phyloP scores from a whole-genome alignment of 1,139 yeast species.

The Candida gigantensis region DNA sequence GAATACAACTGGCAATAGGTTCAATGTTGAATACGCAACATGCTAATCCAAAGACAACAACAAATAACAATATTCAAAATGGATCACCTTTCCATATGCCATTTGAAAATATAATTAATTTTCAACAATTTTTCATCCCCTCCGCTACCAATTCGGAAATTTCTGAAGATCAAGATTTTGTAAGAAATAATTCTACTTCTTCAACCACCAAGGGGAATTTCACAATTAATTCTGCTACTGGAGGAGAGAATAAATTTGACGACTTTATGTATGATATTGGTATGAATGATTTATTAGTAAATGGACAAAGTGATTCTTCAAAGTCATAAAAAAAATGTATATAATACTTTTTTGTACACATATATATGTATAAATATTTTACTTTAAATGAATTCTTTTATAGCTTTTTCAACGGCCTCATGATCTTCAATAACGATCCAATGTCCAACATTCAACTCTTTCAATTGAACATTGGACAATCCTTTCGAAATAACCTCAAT shows the following conservation, averaged over 20 bases:
- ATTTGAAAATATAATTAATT: conserved; percentile 20
- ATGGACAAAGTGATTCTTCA: conserved; percentile 14
- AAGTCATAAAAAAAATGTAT: too few relatives aligned
- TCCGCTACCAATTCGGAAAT: conserved; percentile 12
- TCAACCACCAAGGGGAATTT: too few relatives aligned
- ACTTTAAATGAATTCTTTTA: conserved; percentile 8
- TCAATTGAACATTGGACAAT: conserved; percentile 13
- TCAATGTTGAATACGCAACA: background rate
- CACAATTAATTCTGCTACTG: too few relatives aligned
- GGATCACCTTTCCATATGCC: conserved; percentile 1
- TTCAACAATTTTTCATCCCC: conserved; percentile 23
- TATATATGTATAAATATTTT: conserved; percentile 1
- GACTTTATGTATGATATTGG: conserved; percentile 22
- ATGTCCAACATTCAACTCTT: conserved; percentile 23
- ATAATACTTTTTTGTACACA: too few relatives aligned
- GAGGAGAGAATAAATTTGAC: too few relatives aligned
- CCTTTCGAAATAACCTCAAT: conserved; percentile 20
- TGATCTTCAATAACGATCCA: conserved; percentile 28
- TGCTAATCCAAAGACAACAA: background rate
- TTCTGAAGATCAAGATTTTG: background rate
- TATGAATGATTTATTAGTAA: conserved; percentile 23
- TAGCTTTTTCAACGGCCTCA: conserved; percentile 13
- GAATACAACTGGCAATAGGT: background rate
- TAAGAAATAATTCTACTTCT: conserved; percentile 3
- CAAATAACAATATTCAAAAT: too few relatives aligned